Conservation (phyloP, 805 yeast genomes). For the Saturnispora dispora region DNA sequence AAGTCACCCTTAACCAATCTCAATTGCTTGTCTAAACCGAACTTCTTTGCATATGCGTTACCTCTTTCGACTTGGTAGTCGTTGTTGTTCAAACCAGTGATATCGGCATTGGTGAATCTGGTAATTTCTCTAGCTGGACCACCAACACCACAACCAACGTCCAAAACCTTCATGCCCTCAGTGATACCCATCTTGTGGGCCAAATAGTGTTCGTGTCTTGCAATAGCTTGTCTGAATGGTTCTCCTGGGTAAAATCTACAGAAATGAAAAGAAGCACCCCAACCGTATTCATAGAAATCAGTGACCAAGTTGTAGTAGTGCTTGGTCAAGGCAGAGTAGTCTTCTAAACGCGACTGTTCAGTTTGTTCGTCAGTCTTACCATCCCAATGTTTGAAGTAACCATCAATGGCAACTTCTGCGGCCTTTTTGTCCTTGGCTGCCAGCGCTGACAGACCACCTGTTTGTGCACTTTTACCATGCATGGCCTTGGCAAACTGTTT, state of each 20-base stretch:
- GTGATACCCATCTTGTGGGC: constrained; percentile 78
- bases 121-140: constrained; percentile 97
- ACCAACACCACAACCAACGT: constrained; percentile 99
- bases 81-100: constrained; percentile 91
- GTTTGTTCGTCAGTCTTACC: constrained; percentile 71
- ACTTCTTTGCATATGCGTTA: constrained; percentile 61
- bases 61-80: constrained; percentile 96
- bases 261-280: constrained; percentile 99
- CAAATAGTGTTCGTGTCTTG: constrained; percentile 93
- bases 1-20: constrained; percentile 93
- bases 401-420: constrained; percentile 73
- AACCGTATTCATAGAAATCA: constrained; percentile 97
- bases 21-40: constrained; percentile 62
- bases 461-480: constrained; percentile 68
- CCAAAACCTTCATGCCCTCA: constrained; percentile 80
- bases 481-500: constrained; percentile 71
- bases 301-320: constrained; percentile 96
- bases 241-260: constrained; percentile 91
- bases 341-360: constrained; percentile 63
- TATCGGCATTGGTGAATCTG: constrained; percentile 77
- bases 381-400: constrained; percentile 96
- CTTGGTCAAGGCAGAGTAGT: constrained; percentile 85
- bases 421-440: constrained; percentile 70
- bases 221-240: constrained; percentile 87
- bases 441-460: constrained; percentile 69